A percentile compares a stretch with the other conserved stretches of the same genome.
Conservation (phyloP, 2,329 filamentous ascomycete species). For the Orbilia ellipsospora region DNA sequence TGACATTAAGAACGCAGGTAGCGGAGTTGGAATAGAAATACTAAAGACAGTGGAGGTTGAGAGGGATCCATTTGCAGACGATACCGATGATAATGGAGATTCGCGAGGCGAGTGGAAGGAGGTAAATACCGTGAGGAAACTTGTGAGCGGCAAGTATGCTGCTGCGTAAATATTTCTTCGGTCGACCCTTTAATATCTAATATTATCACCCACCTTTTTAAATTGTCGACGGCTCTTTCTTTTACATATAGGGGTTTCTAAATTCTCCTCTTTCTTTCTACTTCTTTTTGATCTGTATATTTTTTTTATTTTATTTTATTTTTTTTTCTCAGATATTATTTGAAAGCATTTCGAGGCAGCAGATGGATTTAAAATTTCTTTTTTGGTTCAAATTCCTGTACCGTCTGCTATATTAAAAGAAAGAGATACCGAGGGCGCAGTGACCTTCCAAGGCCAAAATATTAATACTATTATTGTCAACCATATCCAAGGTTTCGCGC, state of each 20-base stretch:
- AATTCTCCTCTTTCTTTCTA: slow-evolving; percentile 56
- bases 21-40: slow-evolving; percentile 72
- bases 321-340: slow-evolving; percentile 7
- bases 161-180: slow-evolving; percentile 62
- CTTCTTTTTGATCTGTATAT: slow-evolving; percentile 50
- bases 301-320: no score
- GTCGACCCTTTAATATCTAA: slow-evolving; percentile 48
- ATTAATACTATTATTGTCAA: not conserved
- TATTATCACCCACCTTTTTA: slow-evolving; percentile 31
- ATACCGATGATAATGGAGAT: slow-evolving; percentile 61
- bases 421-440: slow-evolving; percentile 15
- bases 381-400: slow-evolving; percentile 4
- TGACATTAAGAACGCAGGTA: slow-evolving; percentile 66
- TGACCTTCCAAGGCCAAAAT: slow-evolving; percentile 15
- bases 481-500: not conserved
- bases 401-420: slow-evolving; percentile 8
- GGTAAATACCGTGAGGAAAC: slow-evolving; percentile 73
- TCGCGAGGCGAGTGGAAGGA: slow-evolving; percentile 71
- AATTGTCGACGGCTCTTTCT: slow-evolving; percentile 6
- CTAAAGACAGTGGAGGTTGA: slow-evolving; percentile 64
- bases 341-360: slow-evolving; percentile 40
- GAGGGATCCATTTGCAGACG: slow-evolving; percentile 79
- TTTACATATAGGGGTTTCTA: slow-evolving; percentile 52
- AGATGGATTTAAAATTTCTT: slow-evolving; percentile 20
- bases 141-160: slow-evolving; percentile 81